Evolutionary conservation across 1,284 basidiomycete species (phyloP).

Genomic region (Cutaneotrichosporon mucoides): DNA sequence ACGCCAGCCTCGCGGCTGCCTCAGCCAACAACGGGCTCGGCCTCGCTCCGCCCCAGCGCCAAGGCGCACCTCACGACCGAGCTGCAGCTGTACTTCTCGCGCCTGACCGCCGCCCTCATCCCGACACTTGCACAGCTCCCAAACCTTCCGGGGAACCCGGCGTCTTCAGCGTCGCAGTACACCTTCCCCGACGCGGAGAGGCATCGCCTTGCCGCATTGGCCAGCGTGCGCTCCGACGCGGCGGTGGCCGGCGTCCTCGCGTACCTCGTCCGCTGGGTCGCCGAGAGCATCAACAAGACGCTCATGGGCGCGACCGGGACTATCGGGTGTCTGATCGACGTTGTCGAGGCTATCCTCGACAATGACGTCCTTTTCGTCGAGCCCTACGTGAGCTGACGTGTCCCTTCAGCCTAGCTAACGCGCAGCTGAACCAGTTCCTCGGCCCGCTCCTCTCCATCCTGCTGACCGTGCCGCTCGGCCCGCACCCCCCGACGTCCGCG

Average conservation of each 20-base stretch:
- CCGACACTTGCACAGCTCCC: slow-evolving; percentile 55
- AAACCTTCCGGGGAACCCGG: slow-evolving; percentile 22
- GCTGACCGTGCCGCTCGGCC: slow-evolving; percentile 70
- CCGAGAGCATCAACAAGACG: slow-evolving; percentile 70
- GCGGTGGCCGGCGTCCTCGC: slow-evolving; percentile 91
- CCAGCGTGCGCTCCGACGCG: slow-evolving; percentile 82
- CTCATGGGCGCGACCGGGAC: slow-evolving; percentile 55
- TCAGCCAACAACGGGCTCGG: slow-evolving; percentile 34
- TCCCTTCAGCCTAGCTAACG: slow-evolving; percentile 55
- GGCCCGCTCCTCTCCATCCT: slow-evolving; percentile 88
- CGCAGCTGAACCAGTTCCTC: slow-evolving; percentile 77
- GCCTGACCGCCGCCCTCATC: slow-evolving; percentile 79
- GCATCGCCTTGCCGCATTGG: slow-evolving; percentile 80
- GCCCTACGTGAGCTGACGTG: slow-evolving; percentile 61
- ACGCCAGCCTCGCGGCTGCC: slow-evolving; percentile 30
- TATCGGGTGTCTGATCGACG: slow-evolving; percentile 78
- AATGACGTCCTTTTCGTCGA: slow-evolving; percentile 90
- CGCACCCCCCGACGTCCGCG: slow-evolving; percentile 34
- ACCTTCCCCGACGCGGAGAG: slow-evolving; percentile 43
- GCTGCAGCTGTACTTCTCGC: slow-evolving; percentile 89
- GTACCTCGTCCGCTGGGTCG: slow-evolving; percentile 92
- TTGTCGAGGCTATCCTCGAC: slow-evolving; percentile 72
- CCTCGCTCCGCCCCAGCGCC: slow-evolving; percentile 52
- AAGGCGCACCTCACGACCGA: slow-evolving; percentile 93
- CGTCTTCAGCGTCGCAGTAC: slow-evolving; percentile 15